A percentile compares a stretch with the other conserved stretches of the same genome.
These are phyloP conservation scores for Hypoxylon sp. DNA, from an alignment of 2,329 filamentous ascomycete species.

Conservation along the genomic window DNA sequence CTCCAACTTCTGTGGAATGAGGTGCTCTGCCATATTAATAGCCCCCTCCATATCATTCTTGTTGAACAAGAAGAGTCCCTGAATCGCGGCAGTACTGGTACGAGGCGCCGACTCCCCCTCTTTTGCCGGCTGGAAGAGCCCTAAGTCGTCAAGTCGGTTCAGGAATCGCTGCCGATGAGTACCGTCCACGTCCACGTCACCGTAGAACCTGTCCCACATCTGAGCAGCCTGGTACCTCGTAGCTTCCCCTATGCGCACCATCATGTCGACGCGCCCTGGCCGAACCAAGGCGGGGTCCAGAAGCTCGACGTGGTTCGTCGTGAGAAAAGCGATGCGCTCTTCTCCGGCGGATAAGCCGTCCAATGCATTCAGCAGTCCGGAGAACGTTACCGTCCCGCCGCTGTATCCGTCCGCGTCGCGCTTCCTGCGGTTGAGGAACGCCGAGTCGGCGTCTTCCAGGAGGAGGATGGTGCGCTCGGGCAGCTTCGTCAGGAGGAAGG, in stretches of 20 bases:
- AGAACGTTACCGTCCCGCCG: slow-evolving; percentile 92
- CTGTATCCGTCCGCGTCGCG: slow-evolving; percentile 82
- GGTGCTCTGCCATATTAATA: slow-evolving; percentile 76
- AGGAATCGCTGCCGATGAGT: slow-evolving; percentile 74
- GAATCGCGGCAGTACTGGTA: slow-evolving; percentile 89
- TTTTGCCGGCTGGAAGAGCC: slow-evolving; percentile 68
- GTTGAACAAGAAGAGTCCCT: slow-evolving; percentile 94
- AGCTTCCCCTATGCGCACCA: slow-evolving; percentile 86
- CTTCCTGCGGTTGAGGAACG: slow-evolving; percentile 82
- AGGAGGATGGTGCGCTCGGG: slow-evolving; percentile 83
- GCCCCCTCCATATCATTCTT: slow-evolving; percentile 90
- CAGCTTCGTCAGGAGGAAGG: slow-evolving; percentile 84
- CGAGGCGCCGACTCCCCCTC: slow-evolving; percentile 57
- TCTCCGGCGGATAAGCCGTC: slow-evolving; percentile 96
- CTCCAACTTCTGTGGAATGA: slow-evolving; percentile 66
- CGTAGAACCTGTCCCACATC: slow-evolving; percentile 97
- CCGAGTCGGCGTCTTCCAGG: slow-evolving; percentile 90
- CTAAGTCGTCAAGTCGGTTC: slow-evolving; percentile 70
- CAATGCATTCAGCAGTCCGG: slow-evolving; percentile 82
- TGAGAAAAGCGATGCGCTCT: slow-evolving; percentile 91
- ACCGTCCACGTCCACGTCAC: slow-evolving; percentile 74
- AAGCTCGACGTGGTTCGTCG: slow-evolving; percentile 91
- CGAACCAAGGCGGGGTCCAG: slow-evolving; percentile 89
- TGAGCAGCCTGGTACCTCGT: slow-evolving; percentile 82
- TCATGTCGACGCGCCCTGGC: slow-evolving; percentile 93